phyloP scores from a whole-genome alignment of 805 yeast species.

The Teunomyces panamensis region DNA sequence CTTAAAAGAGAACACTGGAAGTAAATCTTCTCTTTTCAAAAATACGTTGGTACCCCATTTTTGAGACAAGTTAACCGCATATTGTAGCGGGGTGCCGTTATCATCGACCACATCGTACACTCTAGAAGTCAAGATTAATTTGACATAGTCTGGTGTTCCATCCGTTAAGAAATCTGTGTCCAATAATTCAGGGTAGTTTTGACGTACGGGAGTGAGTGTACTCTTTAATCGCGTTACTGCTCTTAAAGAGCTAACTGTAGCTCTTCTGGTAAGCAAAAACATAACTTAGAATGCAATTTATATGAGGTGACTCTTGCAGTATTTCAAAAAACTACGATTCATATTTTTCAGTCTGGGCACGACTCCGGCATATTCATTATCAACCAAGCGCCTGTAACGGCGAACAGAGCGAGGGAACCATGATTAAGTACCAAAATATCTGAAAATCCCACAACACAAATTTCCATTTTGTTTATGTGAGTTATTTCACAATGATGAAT shows the following conservation, averaged over 20 bases:
- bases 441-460: too few species aligned
- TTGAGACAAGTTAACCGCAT: conserved; percentile 71
- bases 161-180: conserved; percentile 53
- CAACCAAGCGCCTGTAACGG: conserved; percentile 1
- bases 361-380: not conserved
- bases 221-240: not conserved
- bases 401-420: not conserved
- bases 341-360: conserved; percentile 1
- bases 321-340: not conserved
- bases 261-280: not conserved
- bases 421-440: too few species aligned
- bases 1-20: conserved; percentile 95
- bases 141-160: conserved; percentile 90
- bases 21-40: conserved; percentile 86
- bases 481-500: too few species aligned
- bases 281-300: not conserved
- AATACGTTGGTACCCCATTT: conserved; percentile 72
- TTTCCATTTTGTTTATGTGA: too few species aligned
- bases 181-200: conserved; percentile 44
- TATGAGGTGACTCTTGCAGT: not conserved
- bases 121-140: conserved; percentile 83
- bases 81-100: conserved; percentile 76
- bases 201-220: not conserved
- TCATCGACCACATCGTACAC: conserved; percentile 88
- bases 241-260: not conserved